Evolutionary conservation across 2,329 filamentous ascomycete species (phyloP).

Genomic region (Diaporthe citriasiana): DNA sequence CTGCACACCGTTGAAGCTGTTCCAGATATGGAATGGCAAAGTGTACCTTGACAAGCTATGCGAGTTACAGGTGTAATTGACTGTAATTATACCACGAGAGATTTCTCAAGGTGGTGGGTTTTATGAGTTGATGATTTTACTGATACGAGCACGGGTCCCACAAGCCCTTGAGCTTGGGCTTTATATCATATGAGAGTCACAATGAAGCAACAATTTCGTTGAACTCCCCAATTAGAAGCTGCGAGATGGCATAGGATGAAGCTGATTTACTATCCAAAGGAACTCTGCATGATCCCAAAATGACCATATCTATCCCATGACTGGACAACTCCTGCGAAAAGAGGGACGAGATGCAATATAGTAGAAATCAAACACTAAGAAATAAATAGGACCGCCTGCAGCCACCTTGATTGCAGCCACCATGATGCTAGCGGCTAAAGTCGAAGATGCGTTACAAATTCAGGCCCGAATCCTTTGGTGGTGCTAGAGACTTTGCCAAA

Average conservation of each 20-base stretch:
- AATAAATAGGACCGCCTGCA: neutral
- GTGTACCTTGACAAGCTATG: neutral
- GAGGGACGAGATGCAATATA: neutral
- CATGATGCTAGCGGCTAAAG: neutral
- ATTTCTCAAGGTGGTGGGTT: no score
- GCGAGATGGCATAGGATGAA: neutral
- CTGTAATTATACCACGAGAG: no score
- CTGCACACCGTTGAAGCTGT: no score
- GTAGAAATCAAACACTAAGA: neutral
- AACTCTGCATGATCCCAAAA: neutral
- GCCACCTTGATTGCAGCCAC: neutral
- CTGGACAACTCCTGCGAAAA: neutral
- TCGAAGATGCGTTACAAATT: constrained; percentile 47
- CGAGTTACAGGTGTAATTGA: neutral
- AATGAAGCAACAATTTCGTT: neutral
- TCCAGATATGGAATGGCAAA: no score
- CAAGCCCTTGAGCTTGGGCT: neutral
- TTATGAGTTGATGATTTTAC: neutral
- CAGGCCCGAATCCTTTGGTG: constrained; percentile 49
- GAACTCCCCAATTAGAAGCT: neutral
- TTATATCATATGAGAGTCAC: neutral
- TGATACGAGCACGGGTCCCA: neutral
- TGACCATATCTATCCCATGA: neutral
- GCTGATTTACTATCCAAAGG: neutral
- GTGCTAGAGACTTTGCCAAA: neutral